Percentiles rank a stretch among this genome's conserved stretches.
Conservation (phyloP, 305 asterid genomes). For the Solanum hybrid region DNA sequence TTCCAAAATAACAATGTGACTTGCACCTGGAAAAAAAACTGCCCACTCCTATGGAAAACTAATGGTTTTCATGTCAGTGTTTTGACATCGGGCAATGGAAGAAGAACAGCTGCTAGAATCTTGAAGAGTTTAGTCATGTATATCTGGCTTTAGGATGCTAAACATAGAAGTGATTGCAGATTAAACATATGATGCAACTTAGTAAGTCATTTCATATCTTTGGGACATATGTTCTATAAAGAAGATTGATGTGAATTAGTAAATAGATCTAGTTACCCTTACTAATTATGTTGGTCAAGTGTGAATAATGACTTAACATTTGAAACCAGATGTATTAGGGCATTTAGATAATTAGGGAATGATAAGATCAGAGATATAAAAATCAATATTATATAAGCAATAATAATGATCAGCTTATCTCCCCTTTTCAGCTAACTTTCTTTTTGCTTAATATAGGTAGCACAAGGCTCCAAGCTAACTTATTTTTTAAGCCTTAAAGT, state of each 20-base stretch:
- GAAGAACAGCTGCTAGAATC: neutral
- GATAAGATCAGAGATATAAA: neutral
- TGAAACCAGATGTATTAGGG: neutral
- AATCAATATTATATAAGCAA: neutral
- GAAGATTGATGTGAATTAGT: neutral
- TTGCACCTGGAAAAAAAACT: neutral
- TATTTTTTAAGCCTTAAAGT: conserved; percentile 13
- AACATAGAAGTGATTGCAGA: neutral
- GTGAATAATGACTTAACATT: neutral
- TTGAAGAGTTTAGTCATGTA: neutral
- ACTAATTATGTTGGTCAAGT: neutral
- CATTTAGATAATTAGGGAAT: neutral
- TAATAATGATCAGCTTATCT: neutral
- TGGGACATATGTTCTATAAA: neutral
- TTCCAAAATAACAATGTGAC: neutral
- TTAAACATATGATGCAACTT: neutral
- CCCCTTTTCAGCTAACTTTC: conserved; percentile 10
- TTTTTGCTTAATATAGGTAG: conserved; percentile 16
- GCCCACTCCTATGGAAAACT: neutral
- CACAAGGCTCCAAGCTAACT: conserved; percentile 35
- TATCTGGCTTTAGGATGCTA: neutral
- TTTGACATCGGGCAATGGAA: neutral
- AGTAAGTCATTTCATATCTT: neutral
- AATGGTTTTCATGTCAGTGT: neutral
- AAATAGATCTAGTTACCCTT: neutral